Base-by-base conservation (phyloP, 495 filamentous ascomycete genomes). In the Penicillium waksmanii region DNA sequence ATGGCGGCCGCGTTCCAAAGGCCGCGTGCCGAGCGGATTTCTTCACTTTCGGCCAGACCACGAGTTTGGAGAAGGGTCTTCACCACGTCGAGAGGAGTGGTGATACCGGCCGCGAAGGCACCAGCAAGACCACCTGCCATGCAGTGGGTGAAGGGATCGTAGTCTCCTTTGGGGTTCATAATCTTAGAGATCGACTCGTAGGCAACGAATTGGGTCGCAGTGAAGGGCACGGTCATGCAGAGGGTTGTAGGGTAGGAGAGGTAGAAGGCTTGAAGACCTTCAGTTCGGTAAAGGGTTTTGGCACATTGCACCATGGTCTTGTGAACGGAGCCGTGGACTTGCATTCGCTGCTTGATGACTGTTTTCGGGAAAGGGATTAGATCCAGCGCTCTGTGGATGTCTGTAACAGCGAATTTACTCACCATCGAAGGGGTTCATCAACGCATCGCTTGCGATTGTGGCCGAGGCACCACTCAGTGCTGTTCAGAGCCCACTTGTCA, bases 371-470 rank as follows among this genome's bases (percentile, higher is more conserved):
- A 44, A 44, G n/a, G 42, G 42, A 8, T 44, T 44, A 44, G 15
- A 7, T 44, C 42, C 7, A 18, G 17, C 17, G 8, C 7, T 44
- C 42, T n/a, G 17, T 13, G 33, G 4, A 34, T 3, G 34, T 46
- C 17, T 9, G 11, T 13, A 31, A 25, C 2, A 46, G 42, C 4
- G 8, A 43, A 34, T 18, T 18, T n/a, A 71, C 84, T 70, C 81
- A 96, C 93, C 93, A 79, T 99, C 95, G 73, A 99, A 99, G 31
- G 95, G 95, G 73, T 98, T 99, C 95, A 99, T 99, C 51, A 99
- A 81, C 38, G 95, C 96, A 80, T 99, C 95, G 68, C 92, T 96
- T 35, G 92, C 91, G 68, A 97, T 97, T 0, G 95, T 98, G 52
- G 95, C 95, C 63, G 90, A 89, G 56, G 94, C 94, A 69, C 95